phyloP scores from a whole-genome alignment of 306 rosid species.

The Citrullus colocynthis region DNA sequence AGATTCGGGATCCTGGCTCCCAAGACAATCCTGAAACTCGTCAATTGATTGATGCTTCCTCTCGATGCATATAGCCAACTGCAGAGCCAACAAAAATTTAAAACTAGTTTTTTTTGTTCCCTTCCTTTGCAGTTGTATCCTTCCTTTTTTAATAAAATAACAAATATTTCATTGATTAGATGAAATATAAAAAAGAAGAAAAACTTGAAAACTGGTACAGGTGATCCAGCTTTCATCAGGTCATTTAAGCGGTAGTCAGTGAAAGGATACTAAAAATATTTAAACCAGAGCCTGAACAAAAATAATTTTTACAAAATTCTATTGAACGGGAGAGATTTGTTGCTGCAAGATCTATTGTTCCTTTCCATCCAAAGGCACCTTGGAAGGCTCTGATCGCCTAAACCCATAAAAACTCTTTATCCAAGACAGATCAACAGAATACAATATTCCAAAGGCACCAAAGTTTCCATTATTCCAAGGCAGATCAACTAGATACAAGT shows the following conservation, averaged over 20 bases:
- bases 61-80: conserved; percentile 93
- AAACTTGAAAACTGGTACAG: background rate
- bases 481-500: no score
- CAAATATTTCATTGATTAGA: background rate
- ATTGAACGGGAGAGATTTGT: background rate
- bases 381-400: no score
- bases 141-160: background rate
- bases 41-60: conserved; percentile 52
- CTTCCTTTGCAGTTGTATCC: background rate
- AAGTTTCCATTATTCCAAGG: no score
- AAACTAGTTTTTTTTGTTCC: conserved; percentile 5
- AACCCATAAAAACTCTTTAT: no score
- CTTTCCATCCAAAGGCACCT: no score
- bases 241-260: background rate
- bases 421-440: no score
- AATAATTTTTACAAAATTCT: background rate
- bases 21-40: conserved; percentile 87
- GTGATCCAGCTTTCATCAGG: background rate
- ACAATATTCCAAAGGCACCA: no score
- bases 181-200: background rate
- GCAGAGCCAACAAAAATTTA: conserved; percentile 17
- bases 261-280: background rate
- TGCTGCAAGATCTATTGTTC: no score
- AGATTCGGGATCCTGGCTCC: conserved; percentile 52
- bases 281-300: background rate